Evolutionary conservation across 2,329 filamentous ascomycete species (phyloP).

Genomic region (Scedosporium minutisporum): DNA sequence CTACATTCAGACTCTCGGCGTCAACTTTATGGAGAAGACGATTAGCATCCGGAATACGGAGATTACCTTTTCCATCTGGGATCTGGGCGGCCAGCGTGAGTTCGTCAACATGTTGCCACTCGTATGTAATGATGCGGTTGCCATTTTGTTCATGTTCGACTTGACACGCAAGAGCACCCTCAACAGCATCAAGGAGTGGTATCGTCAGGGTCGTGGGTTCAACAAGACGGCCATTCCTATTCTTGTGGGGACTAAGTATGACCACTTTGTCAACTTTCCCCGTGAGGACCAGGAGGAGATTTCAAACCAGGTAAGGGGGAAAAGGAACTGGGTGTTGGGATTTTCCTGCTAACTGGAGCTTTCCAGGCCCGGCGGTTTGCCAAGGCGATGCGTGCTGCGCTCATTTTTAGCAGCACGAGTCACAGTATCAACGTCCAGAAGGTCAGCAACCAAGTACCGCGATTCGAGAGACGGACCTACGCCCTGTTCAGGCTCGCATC

Average conservation of each 20-base stretch:
- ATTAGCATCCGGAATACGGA: conserved; percentile 99
- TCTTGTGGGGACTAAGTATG: conserved; percentile 94
- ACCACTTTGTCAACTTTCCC: conserved; percentile 98
- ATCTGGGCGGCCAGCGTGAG: conserved; percentile 92
- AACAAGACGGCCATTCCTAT: conserved; percentile 99
- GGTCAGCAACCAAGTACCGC: conserved; percentile 38
- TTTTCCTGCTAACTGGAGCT: conserved; percentile 7
- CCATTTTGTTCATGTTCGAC: conserved; percentile 99
- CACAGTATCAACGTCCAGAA: conserved; percentile 99
- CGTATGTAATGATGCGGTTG: conserved; percentile 98
- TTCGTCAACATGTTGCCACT: conserved; percentile 99
- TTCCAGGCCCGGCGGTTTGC: conserved; percentile 85
- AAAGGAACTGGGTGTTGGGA: no score
- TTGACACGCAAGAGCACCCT: conserved; percentile 94
- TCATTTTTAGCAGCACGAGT: conserved; percentile 98
- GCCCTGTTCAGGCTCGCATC: no score
- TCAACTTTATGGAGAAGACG: conserved; percentile 99
- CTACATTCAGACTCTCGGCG: conserved; percentile 96
- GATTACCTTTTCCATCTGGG: conserved; percentile 99
- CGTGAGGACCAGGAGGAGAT: conserved; percentile 98
- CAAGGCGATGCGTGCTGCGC: conserved; percentile 92
- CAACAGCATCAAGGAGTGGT: conserved; percentile 99
- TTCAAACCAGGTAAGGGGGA: conserved; percentile 66
- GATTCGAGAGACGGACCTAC: not conserved
- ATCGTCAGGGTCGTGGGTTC: conserved; percentile 91